phyloP scores from a whole-genome alignment of 1,139 yeast genomes.

The Pichia sp. region DNA sequence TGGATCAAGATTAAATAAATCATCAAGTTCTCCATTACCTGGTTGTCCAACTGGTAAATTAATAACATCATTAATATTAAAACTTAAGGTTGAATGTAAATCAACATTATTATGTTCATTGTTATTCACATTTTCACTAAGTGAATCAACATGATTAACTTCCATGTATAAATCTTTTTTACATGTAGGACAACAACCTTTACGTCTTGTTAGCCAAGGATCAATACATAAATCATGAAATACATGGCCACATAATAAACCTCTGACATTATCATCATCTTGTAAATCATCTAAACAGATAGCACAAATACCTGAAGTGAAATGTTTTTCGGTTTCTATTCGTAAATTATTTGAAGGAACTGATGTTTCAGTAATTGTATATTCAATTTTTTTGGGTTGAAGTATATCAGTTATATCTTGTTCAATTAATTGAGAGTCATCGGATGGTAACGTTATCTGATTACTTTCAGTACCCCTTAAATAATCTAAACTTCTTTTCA shows the following conservation, averaged over 20 bases:
- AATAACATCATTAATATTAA: conserved; percentile 5
- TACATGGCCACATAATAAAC: conserved; percentile 76
- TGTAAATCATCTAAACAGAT: conserved; percentile 67
- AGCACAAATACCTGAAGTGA: conserved; percentile 71
- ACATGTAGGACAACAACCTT: conserved; percentile 84
- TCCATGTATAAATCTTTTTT: conserved; percentile 57
- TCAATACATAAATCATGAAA: conserved; percentile 76
- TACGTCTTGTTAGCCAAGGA: conserved; percentile 71
- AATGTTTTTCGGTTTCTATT: conserved; percentile 37
- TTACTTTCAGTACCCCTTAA: too few species aligned
- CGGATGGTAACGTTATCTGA: too few species aligned
- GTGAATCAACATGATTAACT: not conserved
- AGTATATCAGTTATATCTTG: conserved; percentile 16
- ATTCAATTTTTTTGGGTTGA: conserved; percentile 1
- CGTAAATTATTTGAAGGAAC: not conserved
- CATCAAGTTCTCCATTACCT: conserved; percentile 23
- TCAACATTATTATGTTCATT: conserved; percentile 16
- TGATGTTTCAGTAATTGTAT: conserved; percentile 1
- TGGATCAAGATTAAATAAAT: conserved; percentile 22
- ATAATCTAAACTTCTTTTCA: too few species aligned
- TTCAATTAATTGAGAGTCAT: not conserved
- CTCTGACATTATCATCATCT: conserved; percentile 60
- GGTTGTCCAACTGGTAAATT: conserved; percentile 13
- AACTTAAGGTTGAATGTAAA: conserved; percentile 16
- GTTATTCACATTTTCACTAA: not conserved